A percentile compares a stretch with the other conserved stretches of the same genome.
These are phyloP conservation scores for Pestalotiopsis sp. DNA, from an alignment of 2,329 filamentous ascomycete species.

Conservation along the genomic window DNA sequence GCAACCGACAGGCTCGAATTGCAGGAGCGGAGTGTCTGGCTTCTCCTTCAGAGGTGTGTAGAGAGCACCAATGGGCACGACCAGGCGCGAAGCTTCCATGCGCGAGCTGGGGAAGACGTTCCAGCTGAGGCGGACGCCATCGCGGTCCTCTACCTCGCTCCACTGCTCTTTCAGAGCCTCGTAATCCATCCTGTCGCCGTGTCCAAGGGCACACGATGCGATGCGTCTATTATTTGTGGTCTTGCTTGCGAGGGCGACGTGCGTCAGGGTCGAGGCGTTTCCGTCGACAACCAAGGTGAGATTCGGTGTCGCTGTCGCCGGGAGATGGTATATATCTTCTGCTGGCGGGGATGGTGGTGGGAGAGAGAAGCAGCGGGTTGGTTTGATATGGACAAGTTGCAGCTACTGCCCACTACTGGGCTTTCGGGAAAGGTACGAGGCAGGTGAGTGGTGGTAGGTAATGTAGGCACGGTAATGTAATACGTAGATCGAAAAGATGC, in stretches of 20 bases:
- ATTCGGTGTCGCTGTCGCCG: background rate
- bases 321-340: background rate
- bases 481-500: too few species aligned
- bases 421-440: too few species aligned
- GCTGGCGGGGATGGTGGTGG: background rate
- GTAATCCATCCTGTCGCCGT: constrained; percentile 72
- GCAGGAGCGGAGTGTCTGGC: constrained; percentile 81
- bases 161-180: constrained; percentile 93
- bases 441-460: too few species aligned
- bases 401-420: background rate
- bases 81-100: constrained; percentile 94
- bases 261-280: too few species aligned
- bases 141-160: constrained; percentile 94
- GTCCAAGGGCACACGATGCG: background rate
- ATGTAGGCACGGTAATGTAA: too few species aligned
- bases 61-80: constrained; percentile 93
- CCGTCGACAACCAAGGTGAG: too few species aligned
- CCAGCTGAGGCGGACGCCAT: constrained; percentile 96
- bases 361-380: background rate
- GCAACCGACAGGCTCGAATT: constrained; percentile 96
- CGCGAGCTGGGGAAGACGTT: constrained; percentile 98
- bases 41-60: constrained; percentile 98
- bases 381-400: constrained; percentile 16
- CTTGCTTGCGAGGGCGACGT: too few species aligned
- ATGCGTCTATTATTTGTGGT: too few species aligned